Evolutionary conservation across 106 monocot species (phyloP).

Genomic region (Apostasia shenzhenica): DNA sequence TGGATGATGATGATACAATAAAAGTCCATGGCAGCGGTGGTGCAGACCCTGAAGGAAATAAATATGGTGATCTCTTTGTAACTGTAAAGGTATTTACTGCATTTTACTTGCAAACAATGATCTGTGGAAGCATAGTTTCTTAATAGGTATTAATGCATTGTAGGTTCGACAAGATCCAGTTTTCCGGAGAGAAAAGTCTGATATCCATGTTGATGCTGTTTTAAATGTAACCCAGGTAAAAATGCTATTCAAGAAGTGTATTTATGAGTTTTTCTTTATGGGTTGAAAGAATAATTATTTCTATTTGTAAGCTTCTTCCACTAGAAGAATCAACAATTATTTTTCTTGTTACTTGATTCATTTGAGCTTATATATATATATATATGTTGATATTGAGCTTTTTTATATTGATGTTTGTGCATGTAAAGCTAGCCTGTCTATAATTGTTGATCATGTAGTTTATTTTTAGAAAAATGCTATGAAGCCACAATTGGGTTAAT

Average conservation of each 20-base stretch:
- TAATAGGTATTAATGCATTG: not conserved
- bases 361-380: too few relatives aligned
- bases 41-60: slow-evolving; percentile 82
- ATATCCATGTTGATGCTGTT: slow-evolving; percentile 90
- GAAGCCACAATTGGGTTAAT: too few relatives aligned
- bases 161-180: slow-evolving; percentile 90
- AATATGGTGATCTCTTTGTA: slow-evolving; percentile 89
- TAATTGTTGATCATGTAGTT: too few relatives aligned
- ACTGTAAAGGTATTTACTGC: slow-evolving; percentile 49
- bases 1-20: slow-evolving; percentile 78
- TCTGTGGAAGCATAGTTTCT: not conserved
- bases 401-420: too few relatives aligned
- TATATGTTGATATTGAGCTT: too few relatives aligned
- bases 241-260: not conserved
- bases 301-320: too few relatives aligned
- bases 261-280: too few relatives aligned
- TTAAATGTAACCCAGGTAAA: slow-evolving; percentile 84
- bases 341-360: too few relatives aligned
- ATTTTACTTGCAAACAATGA: not conserved
- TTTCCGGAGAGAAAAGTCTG: slow-evolving; percentile 79
- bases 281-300: too few relatives aligned
- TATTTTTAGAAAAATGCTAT: too few relatives aligned
- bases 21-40: slow-evolving; percentile 72
- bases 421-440: too few relatives aligned
- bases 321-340: too few relatives aligned